phyloP scores from a whole-genome alignment of 2,329 filamentous ascomycete species.

The Cladosporium sp. region DNA sequence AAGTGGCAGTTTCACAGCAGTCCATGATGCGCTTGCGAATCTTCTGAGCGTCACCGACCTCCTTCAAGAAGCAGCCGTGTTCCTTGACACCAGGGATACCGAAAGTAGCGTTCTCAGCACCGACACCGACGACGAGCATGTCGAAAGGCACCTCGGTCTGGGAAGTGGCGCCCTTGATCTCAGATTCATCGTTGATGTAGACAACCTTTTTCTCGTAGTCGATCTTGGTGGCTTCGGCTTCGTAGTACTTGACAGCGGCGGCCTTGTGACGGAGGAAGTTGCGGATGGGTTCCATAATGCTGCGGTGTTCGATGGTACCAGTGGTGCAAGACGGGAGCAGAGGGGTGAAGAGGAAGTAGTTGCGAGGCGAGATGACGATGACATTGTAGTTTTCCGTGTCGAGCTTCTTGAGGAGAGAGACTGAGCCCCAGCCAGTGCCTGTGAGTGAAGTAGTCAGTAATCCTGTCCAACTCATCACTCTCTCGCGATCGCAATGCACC shows the following conservation, averaged over 20 bases:
- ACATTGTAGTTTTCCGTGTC: constrained; percentile 99
- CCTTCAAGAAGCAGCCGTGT: constrained; percentile 96
- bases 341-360: constrained; percentile 99
- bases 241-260: constrained; percentile 90
- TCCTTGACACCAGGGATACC: constrained; percentile 92
- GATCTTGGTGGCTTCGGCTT: constrained; percentile 93
- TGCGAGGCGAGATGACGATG: constrained; percentile 92
- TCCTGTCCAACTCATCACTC: constrained; percentile 17
- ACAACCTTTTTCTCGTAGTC: constrained; percentile 87
- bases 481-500: constrained; percentile 11
- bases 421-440: constrained; percentile 96
- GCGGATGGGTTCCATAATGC: constrained; percentile 98
- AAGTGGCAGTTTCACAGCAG: constrained; percentile 95
- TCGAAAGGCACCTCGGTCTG: constrained; percentile 93
- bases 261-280: constrained; percentile 95
- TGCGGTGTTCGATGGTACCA: constrained; percentile 95
- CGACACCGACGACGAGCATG: constrained; percentile 95
- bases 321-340: constrained; percentile 96
- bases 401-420: constrained; percentile 96
- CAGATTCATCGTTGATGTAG: constrained; percentile 85
- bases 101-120: constrained; percentile 97
- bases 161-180: constrained; percentile 77
- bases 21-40: constrained; percentile 99
- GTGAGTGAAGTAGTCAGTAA: constrained; percentile 11
- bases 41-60: constrained; percentile 90